Evolutionary conservation across 805 yeast genomes (phyloP).

Genomic region (Ogataea methanolica): DNA sequence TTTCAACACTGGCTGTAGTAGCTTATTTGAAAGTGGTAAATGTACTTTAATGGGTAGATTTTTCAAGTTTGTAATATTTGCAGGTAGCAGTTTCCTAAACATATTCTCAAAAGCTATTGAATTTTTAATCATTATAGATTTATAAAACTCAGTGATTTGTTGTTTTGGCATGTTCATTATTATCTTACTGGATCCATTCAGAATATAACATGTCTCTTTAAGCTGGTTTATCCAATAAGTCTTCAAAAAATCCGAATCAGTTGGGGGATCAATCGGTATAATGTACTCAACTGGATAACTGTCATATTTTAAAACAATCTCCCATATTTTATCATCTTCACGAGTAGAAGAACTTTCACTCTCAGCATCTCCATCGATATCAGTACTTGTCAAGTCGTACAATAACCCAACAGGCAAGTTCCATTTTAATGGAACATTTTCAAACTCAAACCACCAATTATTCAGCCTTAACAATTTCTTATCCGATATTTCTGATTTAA

Average conservation of each 20-base stretch:
- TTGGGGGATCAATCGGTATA: conserved; percentile 29
- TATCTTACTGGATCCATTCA: conserved; percentile 72
- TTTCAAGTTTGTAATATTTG: conserved; percentile 20
- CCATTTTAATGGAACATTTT: conserved; percentile 67
- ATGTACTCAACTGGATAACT: conserved; percentile 41
- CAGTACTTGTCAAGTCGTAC: conserved; percentile 39
- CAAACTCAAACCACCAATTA: conserved; percentile 64
- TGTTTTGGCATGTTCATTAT: conserved; percentile 72
- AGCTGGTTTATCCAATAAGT: conserved; percentile 70
- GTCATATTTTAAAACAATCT: conserved; percentile 36
- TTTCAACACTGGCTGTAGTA: conserved; percentile 30
- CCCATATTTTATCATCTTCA: conserved; percentile 35
- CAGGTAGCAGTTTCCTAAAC: conserved; percentile 25
- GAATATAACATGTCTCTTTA: conserved; percentile 75
- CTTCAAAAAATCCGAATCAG: conserved; percentile 27
- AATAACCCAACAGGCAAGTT: conserved; percentile 69
- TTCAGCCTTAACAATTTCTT: conserved; percentile 12
- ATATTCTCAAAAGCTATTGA: conserved; percentile 18
- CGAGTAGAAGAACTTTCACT: conserved; percentile 8
- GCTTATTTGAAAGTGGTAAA: conserved; percentile 33
- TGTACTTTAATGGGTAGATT: conserved; percentile 47
- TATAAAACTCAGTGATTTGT: conserved; percentile 57
- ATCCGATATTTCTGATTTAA: conserved; percentile 28
- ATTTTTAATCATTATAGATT: conserved; percentile 28
- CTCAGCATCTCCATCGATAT: not conserved